Conservation (phyloP, 2,329 filamentous ascomycete species). For the Meredithiella fracta region DNA sequence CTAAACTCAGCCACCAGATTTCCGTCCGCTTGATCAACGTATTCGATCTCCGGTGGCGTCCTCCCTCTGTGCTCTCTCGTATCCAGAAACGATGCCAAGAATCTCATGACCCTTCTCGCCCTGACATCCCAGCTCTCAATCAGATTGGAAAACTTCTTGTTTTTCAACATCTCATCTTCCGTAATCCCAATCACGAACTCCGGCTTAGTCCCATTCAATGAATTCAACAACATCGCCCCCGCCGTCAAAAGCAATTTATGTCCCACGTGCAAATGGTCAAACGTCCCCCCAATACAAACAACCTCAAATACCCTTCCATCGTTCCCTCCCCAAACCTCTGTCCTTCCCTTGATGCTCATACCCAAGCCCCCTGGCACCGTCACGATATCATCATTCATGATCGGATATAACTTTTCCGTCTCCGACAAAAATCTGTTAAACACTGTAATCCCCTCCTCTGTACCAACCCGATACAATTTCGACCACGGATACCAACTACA, state of each 20-base stretch:
- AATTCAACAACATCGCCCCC: constrained; percentile 49
- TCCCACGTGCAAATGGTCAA: constrained; percentile 87
- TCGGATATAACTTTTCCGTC: constrained; percentile 28
- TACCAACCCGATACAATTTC: constrained; percentile 47
- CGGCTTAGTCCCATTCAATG: constrained; percentile 22
- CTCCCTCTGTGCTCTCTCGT: constrained; percentile 16
- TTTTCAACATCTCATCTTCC: constrained; percentile 66
- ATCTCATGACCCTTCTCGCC: constrained; percentile 51
- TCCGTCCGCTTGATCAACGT: constrained; percentile 9
- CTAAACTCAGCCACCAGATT: constrained; percentile 34
- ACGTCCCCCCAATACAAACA: constrained; percentile 80
- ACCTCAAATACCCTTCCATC: neutral
- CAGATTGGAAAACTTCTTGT: constrained; percentile 73
- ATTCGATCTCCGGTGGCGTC: too few species aligned
- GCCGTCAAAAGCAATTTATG: constrained; percentile 96
- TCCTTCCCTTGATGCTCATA: neutral
- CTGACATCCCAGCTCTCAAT: constrained; percentile 69
- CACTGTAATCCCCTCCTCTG: constrained; percentile 45
- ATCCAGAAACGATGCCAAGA: constrained; percentile 35
- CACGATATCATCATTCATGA: constrained; percentile 35
- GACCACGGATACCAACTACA: constrained; percentile 43
- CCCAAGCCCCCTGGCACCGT: constrained; percentile 35
- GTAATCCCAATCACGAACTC: constrained; percentile 73
- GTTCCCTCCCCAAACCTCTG: neutral
- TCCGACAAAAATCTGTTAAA: constrained; percentile 32